Base-by-base conservation (phyloP, 176 grass and related monocot genomes). In the Coix lacrymajobi region DNA sequence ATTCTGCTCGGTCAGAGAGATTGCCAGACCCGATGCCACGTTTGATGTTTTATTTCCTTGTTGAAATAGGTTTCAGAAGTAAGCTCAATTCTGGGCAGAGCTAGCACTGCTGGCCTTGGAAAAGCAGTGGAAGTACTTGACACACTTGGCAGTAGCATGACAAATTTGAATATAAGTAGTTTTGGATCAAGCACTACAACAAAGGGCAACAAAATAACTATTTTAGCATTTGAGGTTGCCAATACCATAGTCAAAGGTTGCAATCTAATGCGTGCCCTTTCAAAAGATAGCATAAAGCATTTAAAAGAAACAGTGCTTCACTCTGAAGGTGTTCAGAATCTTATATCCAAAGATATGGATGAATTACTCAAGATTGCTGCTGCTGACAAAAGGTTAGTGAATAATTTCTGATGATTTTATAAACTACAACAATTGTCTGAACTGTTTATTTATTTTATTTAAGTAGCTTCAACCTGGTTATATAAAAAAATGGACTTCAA, bases 81-180 rank as follows among this genome's bases (percentile, higher is more conserved):
- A 57, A 83, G 92, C 85, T 92, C 88, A 72, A 92, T 94, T 81
- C 77, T 98, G 75, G 94, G 94, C 37, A 91, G 92, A 75, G 91
- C 94, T 82, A 71, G 94, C 87, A 94, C 83, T 73, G 88, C 83
- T 69, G 90, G 92, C 8, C 75, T 95, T 84, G 91, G 87, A 24
- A 98, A 93, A 82, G 96, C 96, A 38, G 96, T 98, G 36, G 93
- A 98, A 52, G 90, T 98, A 37, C 88, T 98, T 65, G 96, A 98
- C 58, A 98, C 96, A 83, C 92, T 98, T 80, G 96, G 96, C 32
- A 98, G 96, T 82, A 95, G 92, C 85, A 98, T 98, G 96, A 87
- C 91, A 69, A 98, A 66, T 92, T 91, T 98, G 82, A 93, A 93
- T 80, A 37, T 51, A 43, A 89, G 80, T 84, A 87, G 85, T 79